Evolutionary conservation across 768 basidiomycete species (phyloP).

Genomic region (Sporobolomyces phaffii): DNA sequence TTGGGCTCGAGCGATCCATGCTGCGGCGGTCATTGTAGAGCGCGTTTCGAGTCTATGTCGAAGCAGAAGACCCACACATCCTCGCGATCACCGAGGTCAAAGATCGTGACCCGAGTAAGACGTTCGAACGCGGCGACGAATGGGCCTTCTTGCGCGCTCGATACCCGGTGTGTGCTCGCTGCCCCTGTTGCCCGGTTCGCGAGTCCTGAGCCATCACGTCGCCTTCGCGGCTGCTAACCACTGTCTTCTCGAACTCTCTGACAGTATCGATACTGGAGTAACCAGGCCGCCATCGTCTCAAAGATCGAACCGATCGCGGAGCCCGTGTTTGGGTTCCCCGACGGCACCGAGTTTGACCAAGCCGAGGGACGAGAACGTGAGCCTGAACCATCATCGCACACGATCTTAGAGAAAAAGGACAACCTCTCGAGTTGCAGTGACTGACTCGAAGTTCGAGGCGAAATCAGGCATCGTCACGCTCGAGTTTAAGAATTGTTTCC

Average conservation of each 20-base stretch:
- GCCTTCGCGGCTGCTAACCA: neutral
- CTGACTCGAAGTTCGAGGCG: constrained; percentile 53
- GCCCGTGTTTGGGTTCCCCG: constrained; percentile 24
- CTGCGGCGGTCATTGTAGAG: too few species aligned
- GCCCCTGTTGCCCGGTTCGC: neutral
- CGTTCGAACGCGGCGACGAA: neutral
- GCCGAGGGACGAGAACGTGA: constrained; percentile 11
- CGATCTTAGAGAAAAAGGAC: too few species aligned
- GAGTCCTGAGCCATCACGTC: neutral
- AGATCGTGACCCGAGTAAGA: neutral
- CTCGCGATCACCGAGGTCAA: constrained; percentile 72
- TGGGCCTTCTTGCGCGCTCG: constrained; percentile 16
- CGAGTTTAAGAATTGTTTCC: constrained; percentile 63
- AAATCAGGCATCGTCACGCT: constrained; percentile 67
- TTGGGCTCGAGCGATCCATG: too few species aligned
- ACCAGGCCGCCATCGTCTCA: constrained; percentile 67
- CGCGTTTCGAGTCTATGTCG: constrained; percentile 76
- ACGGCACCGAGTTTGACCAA: constrained; percentile 12
- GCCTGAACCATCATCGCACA: neutral
- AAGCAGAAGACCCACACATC: constrained; percentile 78
- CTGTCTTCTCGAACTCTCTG: too few species aligned
- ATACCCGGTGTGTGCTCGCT: constrained; percentile 4
- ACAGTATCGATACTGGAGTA: constrained; percentile 36
- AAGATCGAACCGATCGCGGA: constrained; percentile 60
- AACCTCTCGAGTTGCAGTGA: too few species aligned